Evolutionary conservation across 2,329 filamentous ascomycete species (phyloP), one percentile per base, ranked within the genome.

Genomic region (Aureobasidium musti): DNA sequence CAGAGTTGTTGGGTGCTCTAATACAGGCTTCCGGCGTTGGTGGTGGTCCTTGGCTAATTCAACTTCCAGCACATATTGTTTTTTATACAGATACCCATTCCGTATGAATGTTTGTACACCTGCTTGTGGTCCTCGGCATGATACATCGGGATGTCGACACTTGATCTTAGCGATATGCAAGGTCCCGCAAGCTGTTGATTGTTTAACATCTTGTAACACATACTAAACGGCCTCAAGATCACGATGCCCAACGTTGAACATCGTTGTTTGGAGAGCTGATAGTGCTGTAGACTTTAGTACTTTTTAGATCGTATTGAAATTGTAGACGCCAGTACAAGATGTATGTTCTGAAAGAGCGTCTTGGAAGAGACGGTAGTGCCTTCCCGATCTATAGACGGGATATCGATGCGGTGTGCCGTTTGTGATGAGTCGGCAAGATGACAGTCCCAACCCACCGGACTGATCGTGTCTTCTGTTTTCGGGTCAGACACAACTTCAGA

Each of bases 141-240:
- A 33, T 26, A 13, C 6, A 49, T 49, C 26, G n/a, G n/a, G n/a
- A 33, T 63, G 60, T 26, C 33, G 37, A 11, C 21, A 45, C 37
- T 47, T 60, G 21, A 28, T 49, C 57, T 61, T 61, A 28, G 56
- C 41, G 13, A 26, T 35, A 35, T 60, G 56, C 41, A 47, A 49
- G 41, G 4, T 35, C 28, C 56, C 56, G 56, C 37, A 41, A 45
- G 17, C 10, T 23, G 39, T 45, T 21, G 14, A 10, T 17, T 8
- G 28, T 33, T 19, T 35, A 10, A 11, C 5, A 30, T 39, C 11
- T 28, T 56, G 33, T 41, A 28, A 7, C 14, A 56, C 35, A 11
- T 39, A 11, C 14, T 33, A 26, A 56, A 56, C n/a, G 7, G 19
- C 19, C 37, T 35, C n/a, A 7, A 19, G 26, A 26, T 17, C 45